Percentiles rank a stretch among this genome's conserved stretches.
Evolutionary conservation across 352 stramenopile species (phyloP).

Genomic region (Phytophthora macrochlamydospora): DNA sequence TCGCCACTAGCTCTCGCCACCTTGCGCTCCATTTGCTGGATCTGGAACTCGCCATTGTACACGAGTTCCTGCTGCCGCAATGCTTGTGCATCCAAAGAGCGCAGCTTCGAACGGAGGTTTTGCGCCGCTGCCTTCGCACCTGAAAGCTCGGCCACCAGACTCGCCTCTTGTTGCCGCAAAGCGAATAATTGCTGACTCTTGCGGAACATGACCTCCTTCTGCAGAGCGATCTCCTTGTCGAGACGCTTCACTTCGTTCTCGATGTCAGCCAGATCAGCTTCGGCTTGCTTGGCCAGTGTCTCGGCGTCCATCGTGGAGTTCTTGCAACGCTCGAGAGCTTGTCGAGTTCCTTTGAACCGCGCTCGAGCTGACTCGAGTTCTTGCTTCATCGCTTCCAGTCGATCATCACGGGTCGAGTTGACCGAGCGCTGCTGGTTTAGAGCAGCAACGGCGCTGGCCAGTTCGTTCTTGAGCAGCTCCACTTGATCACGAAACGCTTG

Average conservation of each 20-base stretch:
- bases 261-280: slow-evolving; percentile 70
- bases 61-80: slow-evolving; percentile 94
- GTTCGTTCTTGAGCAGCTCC: slow-evolving; percentile 92
- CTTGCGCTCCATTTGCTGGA: slow-evolving; percentile 96
- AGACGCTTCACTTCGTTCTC: slow-evolving; percentile 63
- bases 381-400: slow-evolving; percentile 83
- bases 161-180: slow-evolving; percentile 86
- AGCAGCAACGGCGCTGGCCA: slow-evolving; percentile 85
- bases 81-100: slow-evolving; percentile 89
- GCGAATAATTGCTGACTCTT: slow-evolving; percentile 90
- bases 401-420: slow-evolving; percentile 74
- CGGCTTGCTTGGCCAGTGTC: slow-evolving; percentile 86
- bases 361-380: slow-evolving; percentile 67
- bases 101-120: slow-evolving; percentile 92
- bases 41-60: slow-evolving; percentile 97
- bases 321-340: slow-evolving; percentile 72
- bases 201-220: slow-evolving; percentile 95
- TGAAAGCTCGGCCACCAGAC: slow-evolving; percentile 93
- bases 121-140: slow-evolving; percentile 84
- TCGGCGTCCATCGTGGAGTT: slow-evolving; percentile 84
- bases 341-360: slow-evolving; percentile 83
- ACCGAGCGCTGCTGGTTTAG: slow-evolving; percentile 81
- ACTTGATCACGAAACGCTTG: slow-evolving; percentile 91
- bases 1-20: slow-evolving; percentile 93
- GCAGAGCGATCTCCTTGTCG: slow-evolving; percentile 77